Conservation (phyloP, 768 basidiomycete species). For the Lactarius quietus region DNA sequence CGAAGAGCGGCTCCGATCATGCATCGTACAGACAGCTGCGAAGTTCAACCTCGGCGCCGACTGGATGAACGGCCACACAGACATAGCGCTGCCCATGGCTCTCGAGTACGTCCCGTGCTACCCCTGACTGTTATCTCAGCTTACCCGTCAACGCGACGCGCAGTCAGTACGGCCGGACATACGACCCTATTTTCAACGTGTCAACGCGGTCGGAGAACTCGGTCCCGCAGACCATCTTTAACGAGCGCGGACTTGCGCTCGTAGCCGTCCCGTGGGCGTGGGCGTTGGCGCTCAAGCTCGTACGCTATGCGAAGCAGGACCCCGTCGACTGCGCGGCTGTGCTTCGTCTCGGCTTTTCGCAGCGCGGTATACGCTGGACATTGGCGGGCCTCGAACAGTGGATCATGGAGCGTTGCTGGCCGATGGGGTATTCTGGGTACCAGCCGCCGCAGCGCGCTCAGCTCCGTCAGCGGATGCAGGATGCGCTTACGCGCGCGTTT, state of each 20-base stretch:
- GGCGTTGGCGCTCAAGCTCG: slow-evolving; percentile 70
- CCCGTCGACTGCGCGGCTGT: slow-evolving; percentile 64
- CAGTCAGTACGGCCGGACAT: slow-evolving; percentile 31
- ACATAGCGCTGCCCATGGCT: slow-evolving; percentile 65
- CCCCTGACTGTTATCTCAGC: neutral
- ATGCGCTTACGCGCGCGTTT: slow-evolving; percentile 15
- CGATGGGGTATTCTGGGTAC: slow-evolving; percentile 58
- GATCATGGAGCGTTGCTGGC: slow-evolving; percentile 55
- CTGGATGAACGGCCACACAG: slow-evolving; percentile 78
- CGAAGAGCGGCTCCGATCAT: slow-evolving; percentile 49
- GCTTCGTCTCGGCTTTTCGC: slow-evolving; percentile 54
- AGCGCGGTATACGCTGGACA: slow-evolving; percentile 55
- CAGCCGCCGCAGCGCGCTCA: slow-evolving; percentile 42
- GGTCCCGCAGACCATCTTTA: slow-evolving; percentile 51
- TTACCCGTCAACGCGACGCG: too few relatives aligned
- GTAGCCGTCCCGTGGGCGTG: slow-evolving; percentile 68
- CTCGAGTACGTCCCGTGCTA: slow-evolving; percentile 50
- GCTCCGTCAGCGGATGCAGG: slow-evolving; percentile 46
- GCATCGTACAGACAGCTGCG: slow-evolving; percentile 54
- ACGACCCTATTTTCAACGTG: slow-evolving; percentile 60
- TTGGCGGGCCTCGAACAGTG: slow-evolving; percentile 51
- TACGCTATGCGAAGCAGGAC: slow-evolving; percentile 63
- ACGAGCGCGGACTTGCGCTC: slow-evolving; percentile 49
- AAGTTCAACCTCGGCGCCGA: slow-evolving; percentile 52
- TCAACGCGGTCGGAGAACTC: slow-evolving; percentile 41